Evolutionary conservation across 2,329 filamentous ascomycete species (phyloP).

Genomic region (Cucurbitaria berberidis): DNA sequence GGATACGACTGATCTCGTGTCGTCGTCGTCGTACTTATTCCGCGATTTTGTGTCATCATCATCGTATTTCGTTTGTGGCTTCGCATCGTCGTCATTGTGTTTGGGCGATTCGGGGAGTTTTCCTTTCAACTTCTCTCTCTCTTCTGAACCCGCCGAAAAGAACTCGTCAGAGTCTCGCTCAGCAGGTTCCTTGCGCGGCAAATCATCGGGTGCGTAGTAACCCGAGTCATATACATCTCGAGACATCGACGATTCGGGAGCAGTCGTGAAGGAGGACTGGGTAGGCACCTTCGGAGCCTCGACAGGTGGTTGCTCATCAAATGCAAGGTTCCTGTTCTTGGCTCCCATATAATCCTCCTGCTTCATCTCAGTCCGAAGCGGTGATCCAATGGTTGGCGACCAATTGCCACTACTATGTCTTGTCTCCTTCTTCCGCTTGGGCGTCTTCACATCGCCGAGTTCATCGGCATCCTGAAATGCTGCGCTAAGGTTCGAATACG

Average conservation of each 20-base stretch:
- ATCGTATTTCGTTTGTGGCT: conserved; percentile 6
- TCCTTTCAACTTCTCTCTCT: conserved; percentile 31
- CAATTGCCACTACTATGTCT: conserved; percentile 51
- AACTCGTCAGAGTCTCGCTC: conserved; percentile 46
- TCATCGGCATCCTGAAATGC: conserved; percentile 46
- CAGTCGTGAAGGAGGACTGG: conserved; percentile 18
- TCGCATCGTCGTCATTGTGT: not conserved
- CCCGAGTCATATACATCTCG: conserved; percentile 39
- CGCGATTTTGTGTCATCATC: conserved; percentile 17
- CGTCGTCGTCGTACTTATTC: conserved; percentile 27
- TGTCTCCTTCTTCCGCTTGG: conserved; percentile 57
- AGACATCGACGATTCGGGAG: conserved; percentile 19
- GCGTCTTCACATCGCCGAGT: conserved; percentile 45
- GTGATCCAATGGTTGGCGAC: conserved; percentile 52
- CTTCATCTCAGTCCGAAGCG: conserved; percentile 53
- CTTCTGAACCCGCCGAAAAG: conserved; percentile 42
- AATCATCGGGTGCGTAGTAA: conserved; percentile 43
- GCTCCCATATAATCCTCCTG: conserved; percentile 52
- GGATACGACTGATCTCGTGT: conserved; percentile 31
- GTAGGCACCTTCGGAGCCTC: conserved; percentile 26
- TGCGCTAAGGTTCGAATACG: conserved; percentile 38
- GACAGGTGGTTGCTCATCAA: conserved; percentile 18
- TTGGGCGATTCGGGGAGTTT: conserved; percentile 19
- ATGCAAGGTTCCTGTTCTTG: conserved; percentile 3
- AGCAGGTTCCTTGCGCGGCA: conserved; percentile 14